Evolutionary conservation across 2,329 filamentous ascomycete species (phyloP).

Genomic region (Monosporascus sp.): DNA sequence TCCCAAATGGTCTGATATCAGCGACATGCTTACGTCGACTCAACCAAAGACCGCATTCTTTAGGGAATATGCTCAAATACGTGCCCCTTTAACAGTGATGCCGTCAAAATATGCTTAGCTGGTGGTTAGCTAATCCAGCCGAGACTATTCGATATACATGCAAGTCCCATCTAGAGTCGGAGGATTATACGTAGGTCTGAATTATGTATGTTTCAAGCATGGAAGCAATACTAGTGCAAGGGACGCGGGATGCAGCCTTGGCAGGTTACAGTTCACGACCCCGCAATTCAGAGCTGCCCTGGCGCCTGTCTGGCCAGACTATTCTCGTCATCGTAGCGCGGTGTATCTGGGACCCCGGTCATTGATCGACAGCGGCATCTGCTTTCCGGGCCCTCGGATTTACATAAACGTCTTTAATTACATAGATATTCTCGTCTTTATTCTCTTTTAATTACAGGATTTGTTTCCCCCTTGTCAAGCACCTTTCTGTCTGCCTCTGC

Average conservation of each 20-base stretch:
- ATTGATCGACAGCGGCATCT: constrained; percentile 1
- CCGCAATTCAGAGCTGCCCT: too few species aligned
- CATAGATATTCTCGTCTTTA: not conserved
- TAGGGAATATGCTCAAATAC: not conserved
- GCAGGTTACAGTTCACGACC: not conserved
- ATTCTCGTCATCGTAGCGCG: too few species aligned
- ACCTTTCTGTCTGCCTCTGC: constrained; percentile 1
- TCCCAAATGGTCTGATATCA: not conserved
- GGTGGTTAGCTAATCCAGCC: not conserved
- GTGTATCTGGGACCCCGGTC: constrained; percentile 6
- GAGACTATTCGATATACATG: not conserved
- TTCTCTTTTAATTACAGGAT: too few species aligned
- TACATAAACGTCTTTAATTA: not conserved
- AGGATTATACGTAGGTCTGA: too few species aligned
- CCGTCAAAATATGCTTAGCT: not conserved
- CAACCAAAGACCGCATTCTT: constrained; percentile 27
- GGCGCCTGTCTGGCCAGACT: too few species aligned
- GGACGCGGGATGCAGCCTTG: not conserved
- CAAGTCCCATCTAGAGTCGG: not conserved
- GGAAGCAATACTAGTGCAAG: not conserved
- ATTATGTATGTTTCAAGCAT: too few species aligned
- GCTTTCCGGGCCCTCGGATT: not conserved
- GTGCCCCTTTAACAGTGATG: not conserved
- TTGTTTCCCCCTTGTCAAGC: not conserved
- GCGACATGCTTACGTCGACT: constrained; percentile 22